Evolutionary conservation across 768 basidiomycete species (phyloP).

Genomic region (Obba rivulosa): DNA sequence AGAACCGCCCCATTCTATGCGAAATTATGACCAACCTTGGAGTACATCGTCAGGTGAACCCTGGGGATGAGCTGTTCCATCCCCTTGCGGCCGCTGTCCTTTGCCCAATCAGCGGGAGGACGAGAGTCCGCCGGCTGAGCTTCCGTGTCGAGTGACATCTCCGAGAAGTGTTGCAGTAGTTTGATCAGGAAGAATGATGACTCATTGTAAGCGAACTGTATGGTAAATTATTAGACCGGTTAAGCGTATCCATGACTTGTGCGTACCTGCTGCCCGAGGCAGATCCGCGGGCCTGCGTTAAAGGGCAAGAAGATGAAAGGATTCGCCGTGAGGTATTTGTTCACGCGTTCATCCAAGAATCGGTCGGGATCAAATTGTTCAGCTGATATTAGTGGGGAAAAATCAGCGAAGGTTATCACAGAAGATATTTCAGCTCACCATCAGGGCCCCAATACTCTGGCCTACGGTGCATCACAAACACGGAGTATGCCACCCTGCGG

Average conservation of each 20-base stretch:
- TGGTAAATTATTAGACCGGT: not conserved
- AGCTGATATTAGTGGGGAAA: conserved; percentile 30
- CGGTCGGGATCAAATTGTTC: conserved; percentile 68
- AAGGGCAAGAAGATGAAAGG: conserved; percentile 59
- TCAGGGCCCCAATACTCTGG: conserved; percentile 70
- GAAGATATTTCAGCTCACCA: conserved; percentile 34
- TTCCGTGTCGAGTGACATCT: conserved; percentile 37
- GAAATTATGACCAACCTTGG: conserved; percentile 27
- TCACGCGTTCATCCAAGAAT: conserved; percentile 59
- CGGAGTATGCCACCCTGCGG: conserved; percentile 40
- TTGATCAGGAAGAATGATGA: conserved; percentile 58
- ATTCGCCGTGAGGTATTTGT: conserved; percentile 56
- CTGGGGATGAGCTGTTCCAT: conserved; percentile 33
- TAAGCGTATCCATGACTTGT: not conserved
- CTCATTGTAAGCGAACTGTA: conserved; percentile 62
- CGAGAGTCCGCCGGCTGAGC: conserved; percentile 35
- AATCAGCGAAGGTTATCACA: not conserved
- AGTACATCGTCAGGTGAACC: conserved; percentile 49
- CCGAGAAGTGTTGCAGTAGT: conserved; percentile 50
- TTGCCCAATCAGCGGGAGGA: conserved; percentile 46
- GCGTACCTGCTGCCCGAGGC: conserved; percentile 20
- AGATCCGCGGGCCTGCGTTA: conserved; percentile 21
- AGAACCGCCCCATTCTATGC: no score
- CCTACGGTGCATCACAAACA: conserved; percentile 61
- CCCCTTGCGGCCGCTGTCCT: conserved; percentile 37